Conservation (phyloP, 495 filamentous ascomycete species). For the Sabuloglossum arenarium region DNA sequence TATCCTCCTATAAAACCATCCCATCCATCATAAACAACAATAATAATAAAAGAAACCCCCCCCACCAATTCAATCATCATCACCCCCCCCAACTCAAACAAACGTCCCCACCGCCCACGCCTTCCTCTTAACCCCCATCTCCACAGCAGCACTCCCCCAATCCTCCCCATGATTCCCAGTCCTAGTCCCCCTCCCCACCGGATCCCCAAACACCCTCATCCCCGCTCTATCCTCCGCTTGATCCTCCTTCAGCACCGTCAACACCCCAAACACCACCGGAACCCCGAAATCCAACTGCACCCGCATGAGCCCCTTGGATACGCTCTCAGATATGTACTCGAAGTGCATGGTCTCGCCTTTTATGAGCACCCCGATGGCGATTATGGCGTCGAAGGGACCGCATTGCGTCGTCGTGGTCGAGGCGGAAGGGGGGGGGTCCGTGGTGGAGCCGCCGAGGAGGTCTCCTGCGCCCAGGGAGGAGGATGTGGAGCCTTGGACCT, state of each 20-base stretch:
- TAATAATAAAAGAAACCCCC: background rate
- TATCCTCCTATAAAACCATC: too few relatives aligned
- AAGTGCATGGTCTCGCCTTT: slow-evolving; percentile 99
- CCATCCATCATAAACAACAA: background rate
- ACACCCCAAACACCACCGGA: slow-evolving; percentile 78
- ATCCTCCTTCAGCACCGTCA: slow-evolving; percentile 75
- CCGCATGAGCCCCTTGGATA: slow-evolving; percentile 80
- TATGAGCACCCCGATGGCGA: slow-evolving; percentile 89
- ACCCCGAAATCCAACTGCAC: slow-evolving; percentile 73
- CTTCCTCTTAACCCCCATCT: slow-evolving; percentile 49
- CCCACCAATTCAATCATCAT: background rate
- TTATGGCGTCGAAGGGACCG: slow-evolving; percentile 72
- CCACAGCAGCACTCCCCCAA: slow-evolving; percentile 40
- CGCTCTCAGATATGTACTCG: slow-evolving; percentile 88
- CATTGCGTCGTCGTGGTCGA: slow-evolving; percentile 17
- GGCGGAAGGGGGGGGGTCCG: slow-evolving; percentile 28
- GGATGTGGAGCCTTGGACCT: slow-evolving; percentile 45
- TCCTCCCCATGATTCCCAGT: slow-evolving; percentile 20
- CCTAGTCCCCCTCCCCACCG: slow-evolving; percentile 83
- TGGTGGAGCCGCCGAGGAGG: slow-evolving; percentile 40
- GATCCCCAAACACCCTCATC: slow-evolving; percentile 30
- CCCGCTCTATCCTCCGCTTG: slow-evolving; percentile 71
- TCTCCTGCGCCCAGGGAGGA: slow-evolving; percentile 55
- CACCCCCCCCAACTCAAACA: background rate
- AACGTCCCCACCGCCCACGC: background rate